These are phyloP conservation scores for Metschnikowia santaceciliae DNA, from an alignment of 805 yeast genomes.

Conservation along the genomic window DNA sequence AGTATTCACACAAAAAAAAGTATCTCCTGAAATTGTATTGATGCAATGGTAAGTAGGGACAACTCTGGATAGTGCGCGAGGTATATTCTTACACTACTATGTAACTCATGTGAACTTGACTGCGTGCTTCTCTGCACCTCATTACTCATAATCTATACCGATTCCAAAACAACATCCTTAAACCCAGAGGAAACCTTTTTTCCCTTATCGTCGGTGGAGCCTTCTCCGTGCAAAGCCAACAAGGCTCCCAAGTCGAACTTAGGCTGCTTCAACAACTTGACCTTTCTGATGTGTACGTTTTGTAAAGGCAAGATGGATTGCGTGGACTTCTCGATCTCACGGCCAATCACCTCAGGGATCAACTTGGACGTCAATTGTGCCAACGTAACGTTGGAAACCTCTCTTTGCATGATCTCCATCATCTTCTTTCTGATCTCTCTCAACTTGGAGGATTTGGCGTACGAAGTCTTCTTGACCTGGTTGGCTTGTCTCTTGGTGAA, in stretches of 20 bases:
- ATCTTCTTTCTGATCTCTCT: slow-evolving; percentile 97
- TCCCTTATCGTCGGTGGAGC: slow-evolving; percentile 83
- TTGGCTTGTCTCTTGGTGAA: slow-evolving; percentile 97
- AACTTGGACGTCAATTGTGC: slow-evolving; percentile 96
- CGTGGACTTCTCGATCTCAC: slow-evolving; percentile 96
- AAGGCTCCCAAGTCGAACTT: slow-evolving; percentile 97
- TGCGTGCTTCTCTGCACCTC: slow-evolving; percentile 1
- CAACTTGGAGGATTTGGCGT: slow-evolving; percentile 96
- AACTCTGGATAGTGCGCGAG: too few species aligned
- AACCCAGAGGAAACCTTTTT: slow-evolving; percentile 97
- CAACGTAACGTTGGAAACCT: slow-evolving; percentile 89
- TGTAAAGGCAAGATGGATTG: slow-evolving; percentile 95
- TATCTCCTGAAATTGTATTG: too few species aligned
- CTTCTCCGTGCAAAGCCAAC: slow-evolving; percentile 97
- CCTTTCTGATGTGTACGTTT: slow-evolving; percentile 98
- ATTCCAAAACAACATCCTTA: slow-evolving; percentile 98
- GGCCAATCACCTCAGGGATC: slow-evolving; percentile 98
- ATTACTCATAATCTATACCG: slow-evolving; percentile 55
- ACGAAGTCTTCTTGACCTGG: slow-evolving; percentile 96
- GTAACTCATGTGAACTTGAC: too few species aligned
- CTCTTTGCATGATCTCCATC: slow-evolving; percentile 94
- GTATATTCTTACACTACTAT: too few species aligned
- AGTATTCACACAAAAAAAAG: too few species aligned
- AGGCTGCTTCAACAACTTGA: slow-evolving; percentile 97
- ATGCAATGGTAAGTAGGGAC: too few species aligned